Conservation (phyloP, 2,329 filamentous ascomycete species). For the Hymenoscyphus occultus region DNA sequence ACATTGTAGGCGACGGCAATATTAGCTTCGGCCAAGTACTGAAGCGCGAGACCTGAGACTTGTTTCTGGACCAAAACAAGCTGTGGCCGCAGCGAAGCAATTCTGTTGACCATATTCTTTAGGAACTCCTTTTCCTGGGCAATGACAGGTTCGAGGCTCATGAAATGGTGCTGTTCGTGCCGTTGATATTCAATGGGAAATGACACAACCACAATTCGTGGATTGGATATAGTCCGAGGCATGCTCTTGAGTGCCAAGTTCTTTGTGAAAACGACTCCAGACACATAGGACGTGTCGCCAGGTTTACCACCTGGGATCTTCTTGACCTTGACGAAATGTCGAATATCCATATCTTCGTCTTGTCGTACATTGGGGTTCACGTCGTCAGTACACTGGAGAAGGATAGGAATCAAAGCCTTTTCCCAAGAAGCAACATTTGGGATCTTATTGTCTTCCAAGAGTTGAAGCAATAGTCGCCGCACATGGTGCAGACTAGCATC, state of each 20-base stretch:
- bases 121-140: constrained; percentile 95
- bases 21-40: constrained; percentile 81
- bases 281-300: constrained; percentile 92
- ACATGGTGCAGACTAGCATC: constrained; percentile 86
- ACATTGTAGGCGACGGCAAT: constrained; percentile 96
- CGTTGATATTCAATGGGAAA: constrained; percentile 96
- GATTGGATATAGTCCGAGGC: constrained; percentile 78
- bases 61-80: constrained; percentile 89
- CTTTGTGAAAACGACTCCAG: constrained; percentile 95
- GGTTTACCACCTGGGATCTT: constrained; percentile 90
- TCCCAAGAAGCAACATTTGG: constrained; percentile 78
- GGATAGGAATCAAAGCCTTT: constrained; percentile 82
- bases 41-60: constrained; percentile 85
- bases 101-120: constrained; percentile 85
- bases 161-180: constrained; percentile 91
- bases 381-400: constrained; percentile 88
- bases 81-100: constrained; percentile 79
- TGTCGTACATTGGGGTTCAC: constrained; percentile 88
- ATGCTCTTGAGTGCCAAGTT: constrained; percentile 96
- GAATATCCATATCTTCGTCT: constrained; percentile 94
- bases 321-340: constrained; percentile 96
- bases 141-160: constrained; percentile 96
- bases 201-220: constrained; percentile 86
- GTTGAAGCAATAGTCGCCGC: constrained; percentile 76
- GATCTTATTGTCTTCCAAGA: constrained; percentile 74